phyloP scores from a whole-genome alignment of 2,329 filamentous ascomycete genomes.

The Exophiala oligosperma region DNA sequence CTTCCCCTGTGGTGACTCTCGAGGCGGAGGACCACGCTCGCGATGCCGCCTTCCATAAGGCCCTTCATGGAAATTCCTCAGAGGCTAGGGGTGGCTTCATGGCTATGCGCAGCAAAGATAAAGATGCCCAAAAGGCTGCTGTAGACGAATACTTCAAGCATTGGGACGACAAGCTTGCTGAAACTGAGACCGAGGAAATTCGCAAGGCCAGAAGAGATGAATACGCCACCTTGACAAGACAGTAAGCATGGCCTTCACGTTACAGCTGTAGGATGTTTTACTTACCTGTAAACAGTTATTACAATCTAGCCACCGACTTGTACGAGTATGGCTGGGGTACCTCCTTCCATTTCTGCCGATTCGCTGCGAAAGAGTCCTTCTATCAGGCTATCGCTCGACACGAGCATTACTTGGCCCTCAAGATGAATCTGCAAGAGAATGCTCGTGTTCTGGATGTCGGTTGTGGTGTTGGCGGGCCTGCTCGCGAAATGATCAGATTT shows the following conservation, averaged over 20 bases:
- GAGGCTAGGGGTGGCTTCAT: slow-evolving; percentile 70
- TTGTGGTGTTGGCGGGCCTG: slow-evolving; percentile 93
- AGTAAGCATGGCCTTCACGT: slow-evolving; percentile 60
- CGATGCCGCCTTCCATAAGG: slow-evolving; percentile 89
- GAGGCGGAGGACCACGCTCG: slow-evolving; percentile 80
- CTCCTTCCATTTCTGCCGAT: slow-evolving; percentile 97
- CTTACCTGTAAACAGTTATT: slow-evolving; percentile 64
- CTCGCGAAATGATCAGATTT: slow-evolving; percentile 95
- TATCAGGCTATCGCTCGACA: slow-evolving; percentile 90
- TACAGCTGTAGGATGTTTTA: slow-evolving; percentile 17
- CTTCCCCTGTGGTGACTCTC: slow-evolving; percentile 47
- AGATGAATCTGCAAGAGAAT: slow-evolving; percentile 79
- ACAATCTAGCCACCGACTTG: slow-evolving; percentile 92
- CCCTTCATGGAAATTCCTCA: slow-evolving; percentile 75
- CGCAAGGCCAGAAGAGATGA: slow-evolving; percentile 81
- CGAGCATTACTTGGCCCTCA: slow-evolving; percentile 94
- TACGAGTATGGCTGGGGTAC: slow-evolving; percentile 98
- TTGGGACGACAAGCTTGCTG: slow-evolving; percentile 81
- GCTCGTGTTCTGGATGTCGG: slow-evolving; percentile 95
- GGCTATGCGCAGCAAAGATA: slow-evolving; percentile 81
- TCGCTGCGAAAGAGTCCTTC: slow-evolving; percentile 82
- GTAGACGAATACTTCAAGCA: slow-evolving; percentile 95
- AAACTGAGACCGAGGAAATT: slow-evolving; percentile 77
- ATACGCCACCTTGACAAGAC: slow-evolving; percentile 89
- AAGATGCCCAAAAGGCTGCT: slow-evolving; percentile 73